Evolutionary conservation across 1,284 basidiomycete genomes (phyloP), one percentile per base, ranked within the genome.

Genomic region (Leccinum olivaceoglutinosum): DNA sequence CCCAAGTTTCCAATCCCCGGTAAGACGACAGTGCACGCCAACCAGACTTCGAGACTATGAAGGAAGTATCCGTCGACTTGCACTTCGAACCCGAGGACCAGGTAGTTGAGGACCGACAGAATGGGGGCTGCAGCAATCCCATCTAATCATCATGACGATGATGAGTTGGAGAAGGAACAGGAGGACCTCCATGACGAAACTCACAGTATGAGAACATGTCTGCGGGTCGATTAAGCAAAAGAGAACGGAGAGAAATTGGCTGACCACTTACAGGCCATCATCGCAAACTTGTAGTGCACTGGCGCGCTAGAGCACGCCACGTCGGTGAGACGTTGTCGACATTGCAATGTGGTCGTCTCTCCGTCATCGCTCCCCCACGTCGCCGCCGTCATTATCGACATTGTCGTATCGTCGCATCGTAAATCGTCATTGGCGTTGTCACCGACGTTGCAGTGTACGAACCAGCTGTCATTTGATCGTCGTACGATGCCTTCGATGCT

Each of bases 381-480:
- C 36, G 36, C 36, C 36, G 36, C 11, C 36, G 36, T 38, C 36
- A 38, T 38, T 38, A 38, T 38, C 36, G 36, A 38, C 36, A 38
- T 38, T 38, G 36, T 38, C 8, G 36, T 38, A 38, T 38, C 36
- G 36, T 38, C 36, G 36, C 36, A 38, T 38, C 36, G 36, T 38
- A 38, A 38, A 38, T 38, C 36, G 36, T 38, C 36, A 5, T 38
- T 38, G 36, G 36, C 36, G 36, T 38, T 38, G 36, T 38, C 36
- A 91, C 90, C 92, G 67, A 99, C 90, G 76, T 99, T 99, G 76
- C 96, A 98, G 76, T 99, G 96, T 0, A 98, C 96, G 74, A 98
- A 96, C 87, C 93, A 91, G 64, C 87, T 89, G 74, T 99, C 96
- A 1, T 91, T 94, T 21, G 93, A 95, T 34, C 96, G 83, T 18